A percentile compares a stretch with the other conserved stretches of the same genome.
Evolutionary conservation across 768 basidiomycete genomes (phyloP).

Genomic region (Aureoboletus auriporus): DNA sequence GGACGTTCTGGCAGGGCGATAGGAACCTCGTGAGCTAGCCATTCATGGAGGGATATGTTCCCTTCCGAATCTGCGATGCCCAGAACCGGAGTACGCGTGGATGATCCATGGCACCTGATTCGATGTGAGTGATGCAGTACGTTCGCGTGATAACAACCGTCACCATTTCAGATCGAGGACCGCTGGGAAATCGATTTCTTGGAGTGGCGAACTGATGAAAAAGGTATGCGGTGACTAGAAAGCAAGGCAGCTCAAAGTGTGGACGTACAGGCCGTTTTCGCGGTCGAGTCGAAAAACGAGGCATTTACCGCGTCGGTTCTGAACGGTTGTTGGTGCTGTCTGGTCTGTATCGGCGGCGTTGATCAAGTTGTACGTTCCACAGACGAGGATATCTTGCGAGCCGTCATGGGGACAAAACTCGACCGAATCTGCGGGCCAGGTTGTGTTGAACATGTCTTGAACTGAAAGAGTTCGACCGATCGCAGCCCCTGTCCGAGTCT

Average conservation of each 20-base stretch:
- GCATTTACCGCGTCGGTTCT: constrained; percentile 66
- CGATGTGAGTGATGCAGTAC: constrained; percentile 4
- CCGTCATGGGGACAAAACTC: constrained; percentile 82
- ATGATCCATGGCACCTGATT: constrained; percentile 56
- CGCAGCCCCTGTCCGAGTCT: background rate
- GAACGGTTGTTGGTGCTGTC: constrained; percentile 14
- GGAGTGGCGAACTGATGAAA: constrained; percentile 48
- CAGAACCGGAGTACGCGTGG: constrained; percentile 43
- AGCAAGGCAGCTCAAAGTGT: background rate
- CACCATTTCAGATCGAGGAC: constrained; percentile 96
- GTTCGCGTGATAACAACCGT: background rate
- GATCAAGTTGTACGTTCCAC: constrained; percentile 85
- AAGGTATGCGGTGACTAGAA: background rate
- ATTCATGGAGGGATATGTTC: constrained; percentile 59
- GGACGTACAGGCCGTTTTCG: constrained; percentile 34
- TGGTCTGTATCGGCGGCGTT: background rate
- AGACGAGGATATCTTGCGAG: constrained; percentile 64
- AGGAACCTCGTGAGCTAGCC: constrained; percentile 45
- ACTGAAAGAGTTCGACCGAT: background rate
- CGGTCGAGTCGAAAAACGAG: constrained; percentile 53
- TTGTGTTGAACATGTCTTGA: constrained; percentile 49
- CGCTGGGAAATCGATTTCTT: constrained; percentile 72
- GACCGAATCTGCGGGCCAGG: constrained; percentile 83
- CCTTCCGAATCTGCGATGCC: constrained; percentile 88
- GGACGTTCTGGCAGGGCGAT: background rate